Evolutionary conservation across 495 filamentous ascomycete species (phyloP), one percentile per base, ranked within the genome.

Genomic region (Aspergillus haitiensis): DNA sequence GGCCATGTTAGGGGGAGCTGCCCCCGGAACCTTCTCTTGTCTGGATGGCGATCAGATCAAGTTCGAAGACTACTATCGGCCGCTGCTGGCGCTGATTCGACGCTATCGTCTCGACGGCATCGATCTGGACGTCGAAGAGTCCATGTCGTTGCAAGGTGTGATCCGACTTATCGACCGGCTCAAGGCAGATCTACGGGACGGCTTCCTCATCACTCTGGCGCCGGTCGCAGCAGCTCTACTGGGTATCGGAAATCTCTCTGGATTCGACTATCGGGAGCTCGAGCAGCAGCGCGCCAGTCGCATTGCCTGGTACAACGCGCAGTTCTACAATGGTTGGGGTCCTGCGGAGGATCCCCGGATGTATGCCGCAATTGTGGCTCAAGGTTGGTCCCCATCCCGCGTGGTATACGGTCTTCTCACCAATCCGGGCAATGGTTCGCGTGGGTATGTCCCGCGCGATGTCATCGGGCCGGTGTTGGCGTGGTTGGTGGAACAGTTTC

Each of bases 291-390:
- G 87, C 7, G 88, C 87, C 5, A 65, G 71, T 9, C 81, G 86
- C 62, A 88, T 93, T 39, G 78, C 73, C 15, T 95, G 90, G 84
- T 94, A 94, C 65, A 94, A 94, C 60, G 75, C 84, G 12, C 91
- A 94, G 67, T 94, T 94, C 66, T 95, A 95, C 66, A 89, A 87
- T 64, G 88, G 88, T 2, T 95, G 88, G 82, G 91, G 90, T 12
- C 77, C 77, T 32, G 76, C 89, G 27, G 77, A 77, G 11, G 79
- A 78, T 61, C 80, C 85, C 0, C 65, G 72, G n/a, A 79, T 82
- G 69, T 92, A 87, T 63, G 84, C 89, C 51, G 69, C 75, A 40
- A 84, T 90, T 53, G 70, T 93, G n/a, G 60, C 74, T 4, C 70
- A 74, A 34, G 88, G 88, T 5, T 92, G 84, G 84, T 73, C 78